Base-by-base conservation (phyloP, 2,329 filamentous ascomycete genomes). In the Dactylellina cionopaga region DNA sequence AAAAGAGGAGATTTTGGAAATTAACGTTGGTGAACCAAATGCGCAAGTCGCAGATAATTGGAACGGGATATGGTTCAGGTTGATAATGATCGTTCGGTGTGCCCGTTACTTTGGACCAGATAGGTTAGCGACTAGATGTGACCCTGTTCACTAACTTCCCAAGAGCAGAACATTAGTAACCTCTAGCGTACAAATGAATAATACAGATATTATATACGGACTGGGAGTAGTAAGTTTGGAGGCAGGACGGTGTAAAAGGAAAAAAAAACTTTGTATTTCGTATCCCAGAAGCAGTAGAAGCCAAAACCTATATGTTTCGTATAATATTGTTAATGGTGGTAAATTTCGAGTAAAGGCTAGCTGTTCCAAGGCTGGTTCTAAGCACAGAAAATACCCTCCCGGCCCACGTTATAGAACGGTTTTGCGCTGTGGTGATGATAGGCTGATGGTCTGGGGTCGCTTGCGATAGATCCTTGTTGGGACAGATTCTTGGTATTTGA, bases 31-130 rank as follows among this genome's bases (percentile, higher is more conserved):
- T 49, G 49, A 52, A 69, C 55, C 65, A 70, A 70, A 70, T 47
- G 65, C 55, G 65, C 65, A 70, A 69, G 55, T 60, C 65, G 51
- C 65, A 56, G 49, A 69, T 31, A 44, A 55, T 69, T 55, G 39
- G 55, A 60, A 56, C 56, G 56, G 55, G 65, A 70, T 49, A 25
- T 59, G 64, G 64, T 69, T 60, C 54, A 69, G 54, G 62, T 69
- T 69, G 64, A 69, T 69, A 69, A 60, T 69, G 56, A 55, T 62
- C 29, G 33, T 43, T 70, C 65, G 65, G 65, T 62, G 55, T 62
- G 55, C 44, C 65, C 65, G 65, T 52, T 54, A 55, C 65, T 68
- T 56, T 49, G 51, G 51, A 65, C n/a, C n/a, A n/a, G n/a, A n/a
- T n/a, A n/a, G n/a, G 62, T 56, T 56, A 56, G 47, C n/a, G n/a